Base-by-base conservation (phyloP, 805 yeast species). In the Yamadazyma philogaea region DNA sequence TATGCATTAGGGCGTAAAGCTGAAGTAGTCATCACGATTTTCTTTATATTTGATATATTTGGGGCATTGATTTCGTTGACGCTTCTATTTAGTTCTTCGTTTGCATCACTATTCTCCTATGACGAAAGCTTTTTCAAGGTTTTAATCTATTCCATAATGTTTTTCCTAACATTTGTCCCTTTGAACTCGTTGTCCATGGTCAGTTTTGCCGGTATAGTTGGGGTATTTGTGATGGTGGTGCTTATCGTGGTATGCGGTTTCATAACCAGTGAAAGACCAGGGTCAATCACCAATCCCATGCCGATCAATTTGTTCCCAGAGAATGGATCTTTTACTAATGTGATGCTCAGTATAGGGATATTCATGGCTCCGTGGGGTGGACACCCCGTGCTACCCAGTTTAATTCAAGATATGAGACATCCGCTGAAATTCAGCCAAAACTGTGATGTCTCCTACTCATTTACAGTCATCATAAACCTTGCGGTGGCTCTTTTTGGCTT, bases 331-430 rank as follows among this genome's bases (percentile, higher is more conserved):
- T 7, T 38, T 12, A 7, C 21, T 14, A 66, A 68, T 38, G 49
- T 81, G 7, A 55, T 77, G 7, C 60, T 79, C 27, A 73, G 84
- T 7, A 63, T 82, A 43, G 91, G 91, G 2, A 70, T 84, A 21
- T 72, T 81, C 45, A 75, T 84, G 73, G 88, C 90, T 3, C 88
- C 89, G 10, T 84, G 87, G 79, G 91, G 91, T 43, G 93, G 93
- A 2, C 91, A 84, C 57, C 87, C 88, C 1, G 82, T 85, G 6
- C 83, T 83, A 50, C 91, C 91, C 2, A 86, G 82, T 52, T 64
- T 84, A 34, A 81, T 78, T 57, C 66, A 76, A 30, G 93, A 84
- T 57, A 85, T 84, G 85, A 72, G 80, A 54, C 81, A 75, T 42
- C 88, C 88, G 6, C 49, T 64, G 20, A 80, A 82, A 53, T 85